These are phyloP conservation scores for Sclerotinia spermophila DNA, from an alignment of 2,329 filamentous ascomycete species.

Conservation along the genomic window DNA sequence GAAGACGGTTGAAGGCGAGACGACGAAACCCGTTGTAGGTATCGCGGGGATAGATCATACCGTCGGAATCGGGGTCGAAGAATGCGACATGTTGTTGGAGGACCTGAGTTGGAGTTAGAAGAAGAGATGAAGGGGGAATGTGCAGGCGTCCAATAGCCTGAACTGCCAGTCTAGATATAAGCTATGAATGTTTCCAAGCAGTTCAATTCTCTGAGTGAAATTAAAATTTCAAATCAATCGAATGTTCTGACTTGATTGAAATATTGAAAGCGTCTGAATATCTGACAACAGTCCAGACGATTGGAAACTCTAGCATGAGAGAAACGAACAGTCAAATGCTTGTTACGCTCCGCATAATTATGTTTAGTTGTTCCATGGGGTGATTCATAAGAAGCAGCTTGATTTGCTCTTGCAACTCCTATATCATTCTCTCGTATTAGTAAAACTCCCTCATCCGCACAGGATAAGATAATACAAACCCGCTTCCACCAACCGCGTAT, in stretches of 20 bases:
- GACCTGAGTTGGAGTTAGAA: conserved; percentile 33
- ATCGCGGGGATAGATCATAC: conserved; percentile 51
- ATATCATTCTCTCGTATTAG: not conserved
- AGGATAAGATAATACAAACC: not conserved
- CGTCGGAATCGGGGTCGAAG: conserved; percentile 50
- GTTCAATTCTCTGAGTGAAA: not conserved
- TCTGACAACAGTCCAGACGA: not conserved
- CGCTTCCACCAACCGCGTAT: not conserved
- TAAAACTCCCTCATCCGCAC: not conserved
- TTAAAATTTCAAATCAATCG: not conserved
- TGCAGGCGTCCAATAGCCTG: not conserved
- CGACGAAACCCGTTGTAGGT: conserved; percentile 47
- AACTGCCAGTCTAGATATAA: not conserved
- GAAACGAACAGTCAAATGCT: conserved; percentile 36
- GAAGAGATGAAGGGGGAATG: not conserved
- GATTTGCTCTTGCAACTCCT: conserved; percentile 43
- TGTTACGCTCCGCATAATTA: conserved; percentile 39
- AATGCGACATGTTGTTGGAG: conserved; percentile 52
- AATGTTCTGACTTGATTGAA: not conserved
- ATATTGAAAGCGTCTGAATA: not conserved
- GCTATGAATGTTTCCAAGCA: not conserved
- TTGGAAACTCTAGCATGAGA: not conserved
- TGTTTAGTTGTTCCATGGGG: conserved; percentile 43
- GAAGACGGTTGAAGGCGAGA: conserved; percentile 44
- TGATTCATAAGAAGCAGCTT: conserved; percentile 40